A percentile compares a stretch with the other conserved stretches of the same genome.
phyloP scores from a whole-genome alignment of 208 protist genomes.

The Naegleria fowleri region DNA sequence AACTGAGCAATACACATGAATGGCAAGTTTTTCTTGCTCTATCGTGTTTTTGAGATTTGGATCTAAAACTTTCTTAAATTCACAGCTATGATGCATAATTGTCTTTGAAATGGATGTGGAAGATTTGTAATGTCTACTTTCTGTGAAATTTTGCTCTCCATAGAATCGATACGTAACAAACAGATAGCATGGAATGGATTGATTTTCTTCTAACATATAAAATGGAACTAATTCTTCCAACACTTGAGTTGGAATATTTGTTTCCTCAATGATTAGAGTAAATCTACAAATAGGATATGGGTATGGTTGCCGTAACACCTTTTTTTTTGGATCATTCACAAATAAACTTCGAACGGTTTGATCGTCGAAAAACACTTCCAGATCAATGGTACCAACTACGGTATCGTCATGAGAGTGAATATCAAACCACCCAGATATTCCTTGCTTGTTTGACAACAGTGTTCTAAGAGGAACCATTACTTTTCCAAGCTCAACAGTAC shows the following conservation, averaged over 20 bases:
- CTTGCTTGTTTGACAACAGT: neutral
- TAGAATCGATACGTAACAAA: neutral
- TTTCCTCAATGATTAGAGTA: neutral
- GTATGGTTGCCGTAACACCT: neutral
- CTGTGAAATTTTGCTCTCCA: neutral
- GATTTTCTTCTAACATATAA: neutral
- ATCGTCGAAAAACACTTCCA: neutral
- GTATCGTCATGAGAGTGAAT: neutral
- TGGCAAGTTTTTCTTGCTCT: neutral
- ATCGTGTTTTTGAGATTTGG: neutral
- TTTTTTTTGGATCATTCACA: neutral
- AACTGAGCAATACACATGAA: neutral
- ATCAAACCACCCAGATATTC: neutral
- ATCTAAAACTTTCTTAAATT: neutral
- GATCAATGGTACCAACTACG: neutral
- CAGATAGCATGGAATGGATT: neutral
- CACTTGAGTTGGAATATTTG: neutral
- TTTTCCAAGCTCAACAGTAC: neutral
- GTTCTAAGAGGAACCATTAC: neutral
- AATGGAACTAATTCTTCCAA: neutral
- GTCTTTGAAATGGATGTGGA: neutral
- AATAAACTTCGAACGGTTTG: neutral
- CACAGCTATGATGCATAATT: neutral
- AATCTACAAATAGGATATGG: neutral
- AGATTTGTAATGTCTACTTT: neutral